phyloP scores from a whole-genome alignment of 805 yeast species.

The Ogataea polymorpha region DNA sequence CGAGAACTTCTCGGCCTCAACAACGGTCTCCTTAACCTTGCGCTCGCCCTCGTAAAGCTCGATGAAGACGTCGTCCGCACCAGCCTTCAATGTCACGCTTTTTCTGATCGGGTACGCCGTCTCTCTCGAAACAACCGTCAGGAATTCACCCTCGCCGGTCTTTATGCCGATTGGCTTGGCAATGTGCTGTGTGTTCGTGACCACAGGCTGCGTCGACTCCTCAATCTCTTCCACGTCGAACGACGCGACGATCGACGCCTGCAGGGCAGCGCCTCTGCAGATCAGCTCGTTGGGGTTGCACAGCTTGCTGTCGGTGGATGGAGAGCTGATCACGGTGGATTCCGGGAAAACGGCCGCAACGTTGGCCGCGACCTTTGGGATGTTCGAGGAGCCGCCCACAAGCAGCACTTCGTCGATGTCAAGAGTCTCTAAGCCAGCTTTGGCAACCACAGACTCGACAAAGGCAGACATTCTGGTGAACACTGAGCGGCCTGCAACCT shows the following conservation, averaged over 20 bases:
- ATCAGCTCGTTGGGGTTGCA: conserved; percentile 84
- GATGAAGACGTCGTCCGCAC: conserved; percentile 59
- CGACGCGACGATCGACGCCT: conserved; percentile 80
- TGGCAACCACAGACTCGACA: conserved; percentile 67
- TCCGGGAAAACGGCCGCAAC: conserved; percentile 78
- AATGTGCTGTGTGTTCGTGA: conserved; percentile 85
- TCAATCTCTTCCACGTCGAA: conserved; percentile 80
- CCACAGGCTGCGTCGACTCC: conserved; percentile 79
- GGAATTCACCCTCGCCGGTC: conserved; percentile 65
- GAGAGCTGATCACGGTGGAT: conserved; percentile 69
- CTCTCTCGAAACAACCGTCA: conserved; percentile 72
- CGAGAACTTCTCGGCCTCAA: conserved; percentile 62
- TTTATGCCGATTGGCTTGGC: conserved; percentile 81
- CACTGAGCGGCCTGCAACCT: conserved; percentile 77
- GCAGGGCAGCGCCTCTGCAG: conserved; percentile 94
- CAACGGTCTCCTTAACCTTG: conserved; percentile 73
- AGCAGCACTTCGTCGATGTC: conserved; percentile 89
- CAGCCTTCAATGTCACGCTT: conserved; percentile 60
- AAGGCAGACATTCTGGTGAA: conserved; percentile 74
- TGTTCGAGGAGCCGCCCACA: conserved; percentile 90
- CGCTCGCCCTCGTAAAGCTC: conserved; percentile 84
- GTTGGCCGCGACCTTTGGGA: conserved; percentile 84
- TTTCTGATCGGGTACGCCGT: conserved; percentile 90
- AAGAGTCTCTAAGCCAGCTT: conserved; percentile 80
- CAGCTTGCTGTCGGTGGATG: conserved; percentile 73